Evolutionary conservation across 495 filamentous ascomycete species (phyloP).

Genomic region (Daldinia decipiens): DNA sequence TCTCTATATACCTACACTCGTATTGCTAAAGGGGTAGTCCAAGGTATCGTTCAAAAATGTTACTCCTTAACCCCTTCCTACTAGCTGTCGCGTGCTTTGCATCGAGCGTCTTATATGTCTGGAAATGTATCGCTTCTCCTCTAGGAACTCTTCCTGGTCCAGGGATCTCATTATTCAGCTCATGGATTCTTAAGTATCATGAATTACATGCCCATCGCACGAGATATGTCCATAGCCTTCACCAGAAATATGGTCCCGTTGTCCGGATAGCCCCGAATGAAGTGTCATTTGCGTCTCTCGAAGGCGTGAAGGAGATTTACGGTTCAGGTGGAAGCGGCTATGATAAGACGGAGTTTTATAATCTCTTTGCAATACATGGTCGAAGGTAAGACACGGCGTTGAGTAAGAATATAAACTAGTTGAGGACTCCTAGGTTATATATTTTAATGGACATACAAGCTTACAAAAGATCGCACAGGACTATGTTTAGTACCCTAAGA

Average conservation of each 20-base stretch:
- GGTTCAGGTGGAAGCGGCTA: constrained; percentile 71
- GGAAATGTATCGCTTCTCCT: constrained; percentile 50
- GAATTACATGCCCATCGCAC: constrained; percentile 66
- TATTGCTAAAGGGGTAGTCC: background rate
- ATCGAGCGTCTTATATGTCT: constrained; percentile 35
- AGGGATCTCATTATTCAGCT: constrained; percentile 62
- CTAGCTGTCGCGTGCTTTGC: constrained; percentile 34
- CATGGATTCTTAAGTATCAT: constrained; percentile 64
- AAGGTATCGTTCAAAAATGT: constrained; percentile 31
- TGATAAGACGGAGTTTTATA: constrained; percentile 75
- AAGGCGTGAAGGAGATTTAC: constrained; percentile 74
- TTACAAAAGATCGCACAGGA: constrained; percentile 49
- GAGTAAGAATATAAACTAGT: constrained; percentile 8
- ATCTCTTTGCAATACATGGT: constrained; percentile 68
- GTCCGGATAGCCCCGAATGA: constrained; percentile 70
- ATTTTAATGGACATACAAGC: background rate
- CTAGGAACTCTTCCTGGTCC: constrained; percentile 64
- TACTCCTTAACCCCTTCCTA: constrained; percentile 42
- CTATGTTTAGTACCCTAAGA: constrained; percentile 69
- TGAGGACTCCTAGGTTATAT: background rate
- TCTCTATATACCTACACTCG: background rate
- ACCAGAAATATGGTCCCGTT: constrained; percentile 64
- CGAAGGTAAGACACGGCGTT: constrained; percentile 53
- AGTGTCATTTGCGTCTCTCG: constrained; percentile 66
- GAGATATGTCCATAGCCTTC: constrained; percentile 64